Evolutionary conservation across 2,329 filamentous ascomycete species (phyloP), one percentile per base, ranked within the genome.

Genomic region (Parastagonospora nodorum): DNA sequence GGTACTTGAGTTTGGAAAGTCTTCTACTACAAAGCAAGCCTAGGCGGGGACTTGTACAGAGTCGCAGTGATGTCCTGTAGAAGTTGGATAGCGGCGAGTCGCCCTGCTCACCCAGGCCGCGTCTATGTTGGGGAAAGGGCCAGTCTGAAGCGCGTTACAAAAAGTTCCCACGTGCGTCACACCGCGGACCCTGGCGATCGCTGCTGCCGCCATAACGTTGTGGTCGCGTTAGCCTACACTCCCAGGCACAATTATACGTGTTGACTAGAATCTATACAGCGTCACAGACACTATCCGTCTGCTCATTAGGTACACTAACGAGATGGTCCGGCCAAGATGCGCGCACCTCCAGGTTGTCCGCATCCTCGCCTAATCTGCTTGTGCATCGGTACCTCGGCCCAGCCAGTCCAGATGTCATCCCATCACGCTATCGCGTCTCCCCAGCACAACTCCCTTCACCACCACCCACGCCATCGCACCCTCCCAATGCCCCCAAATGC

Each of bases 81-180:
- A 24, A 3, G 3, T 5, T 24, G 5, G 19, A 24, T 24, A 24
- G 19, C 3, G 5, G 31, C 10, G 29, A 36, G 7, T n/a, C 27
- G 44, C 43, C 64, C 61, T 67, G 64, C 67, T 67, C 67, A 68
- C 65, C 65, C 67, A 68, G 65, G 64, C 54, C 38, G 19, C n/a
- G 27, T 24, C 7, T 28, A 38, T 29, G 48, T 42, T 54, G 53
- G 47, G 39, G 54, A 55, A 48, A 27, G 19, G 15, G 45, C 53
- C 48, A 41, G 37, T 55, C 51, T 51, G 50, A 61, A 56, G 48
- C 38, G 40, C 43, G 28, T 53, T 55, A 50, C 59, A 57, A 58
- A 39, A 41, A 59, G 54, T 57, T 45, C n/a, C 42, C 11, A 28
- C 36, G 31, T 39, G 24, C 44, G 56, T 55, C 53, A 50, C 57